Percentiles rank a stretch among this genome's conserved stretches.
Conservation (phyloP, 2,329 filamentous ascomycete species). For the Pestalotiopsis sp. region DNA sequence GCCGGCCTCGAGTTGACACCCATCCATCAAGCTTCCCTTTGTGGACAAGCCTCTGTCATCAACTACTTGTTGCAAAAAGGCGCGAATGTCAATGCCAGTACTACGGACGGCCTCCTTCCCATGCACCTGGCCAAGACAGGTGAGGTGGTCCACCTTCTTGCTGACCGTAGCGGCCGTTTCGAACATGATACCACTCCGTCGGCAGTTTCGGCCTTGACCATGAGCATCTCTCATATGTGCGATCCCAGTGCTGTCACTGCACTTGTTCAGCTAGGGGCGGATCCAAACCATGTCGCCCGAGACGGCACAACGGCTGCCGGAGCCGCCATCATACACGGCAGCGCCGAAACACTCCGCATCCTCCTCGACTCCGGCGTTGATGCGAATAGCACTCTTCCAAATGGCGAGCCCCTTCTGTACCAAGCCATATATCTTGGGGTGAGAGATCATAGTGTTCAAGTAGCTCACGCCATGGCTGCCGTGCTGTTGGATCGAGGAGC, state of each 20-base stretch:
- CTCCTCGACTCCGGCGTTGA: background rate
- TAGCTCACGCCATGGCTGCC: background rate
- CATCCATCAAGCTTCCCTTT: slow-evolving; percentile 9
- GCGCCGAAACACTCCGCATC: background rate
- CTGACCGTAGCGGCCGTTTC: background rate
- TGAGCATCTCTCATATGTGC: slow-evolving; percentile 5
- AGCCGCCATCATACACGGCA: slow-evolving; percentile 5
- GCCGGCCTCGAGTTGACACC: slow-evolving; percentile 3
- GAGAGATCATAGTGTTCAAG: slow-evolving; percentile 1
- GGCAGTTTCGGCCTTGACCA: slow-evolving; percentile 1
- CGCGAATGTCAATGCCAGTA: slow-evolving; percentile 21
- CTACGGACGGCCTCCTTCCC: slow-evolving; percentile 6
- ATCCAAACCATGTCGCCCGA: slow-evolving; percentile 8
- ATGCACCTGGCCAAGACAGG: slow-evolving; percentile 8
- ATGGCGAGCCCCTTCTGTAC: slow-evolving; percentile 1
- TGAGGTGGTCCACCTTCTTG: slow-evolving; percentile 7
- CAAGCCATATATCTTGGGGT: slow-evolving; percentile 6
- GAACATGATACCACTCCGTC: background rate
- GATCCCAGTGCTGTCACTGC: slow-evolving; percentile 7
- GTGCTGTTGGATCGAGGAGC: slow-evolving; percentile 7
- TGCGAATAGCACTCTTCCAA: slow-evolving; percentile 4
- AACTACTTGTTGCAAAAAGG: slow-evolving; percentile 14
- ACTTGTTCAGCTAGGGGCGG: background rate
- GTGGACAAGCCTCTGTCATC: slow-evolving; percentile 1
- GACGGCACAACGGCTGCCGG: slow-evolving; percentile 9